Evolutionary conservation across 108 stramenopile genomes (phyloP).

Genomic region (Pseudonitzschia delicatissima): DNA sequence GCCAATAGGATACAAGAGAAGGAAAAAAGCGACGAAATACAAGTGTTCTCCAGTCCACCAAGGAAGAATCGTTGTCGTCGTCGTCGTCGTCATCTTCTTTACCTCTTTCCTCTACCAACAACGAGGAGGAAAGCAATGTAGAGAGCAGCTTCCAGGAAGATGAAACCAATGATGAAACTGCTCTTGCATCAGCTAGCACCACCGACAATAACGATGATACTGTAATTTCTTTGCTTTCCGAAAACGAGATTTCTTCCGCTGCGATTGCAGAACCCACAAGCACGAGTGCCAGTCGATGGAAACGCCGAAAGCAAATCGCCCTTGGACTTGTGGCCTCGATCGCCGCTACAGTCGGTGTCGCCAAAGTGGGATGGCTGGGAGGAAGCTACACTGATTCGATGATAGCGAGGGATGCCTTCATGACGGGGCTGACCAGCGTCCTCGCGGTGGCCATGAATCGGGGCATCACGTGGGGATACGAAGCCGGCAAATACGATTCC

Average conservation of each 20-base stretch:
- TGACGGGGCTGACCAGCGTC: slow-evolving; percentile 43
- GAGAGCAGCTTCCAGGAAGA: too few species aligned
- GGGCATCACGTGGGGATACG: slow-evolving; percentile 40
- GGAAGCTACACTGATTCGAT: slow-evolving; percentile 25
- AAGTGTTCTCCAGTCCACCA: too few species aligned
- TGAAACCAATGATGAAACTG: too few species aligned
- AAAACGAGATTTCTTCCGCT: background rate
- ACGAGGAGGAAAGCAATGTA: too few species aligned
- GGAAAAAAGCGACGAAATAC: too few species aligned
- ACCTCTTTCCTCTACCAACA: too few species aligned
- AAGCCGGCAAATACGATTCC: slow-evolving; percentile 35
- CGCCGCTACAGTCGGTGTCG: background rate
- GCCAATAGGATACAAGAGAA: too few species aligned
- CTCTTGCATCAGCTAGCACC: background rate
- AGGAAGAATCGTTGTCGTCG: too few species aligned
- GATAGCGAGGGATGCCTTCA: slow-evolving; percentile 45
- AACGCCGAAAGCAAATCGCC: slow-evolving; percentile 5
- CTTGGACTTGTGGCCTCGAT: slow-evolving; percentile 7
- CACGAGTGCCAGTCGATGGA: too few species aligned
- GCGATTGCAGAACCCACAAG: too few species aligned
- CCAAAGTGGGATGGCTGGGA: slow-evolving; percentile 24
- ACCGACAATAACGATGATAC: background rate
- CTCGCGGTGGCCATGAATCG: slow-evolving; percentile 55
- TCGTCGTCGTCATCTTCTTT: too few species aligned
- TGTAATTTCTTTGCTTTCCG: background rate